phyloP scores from a whole-genome alignment of 1,139 yeast species.

The Zygoascus hellenicus region DNA sequence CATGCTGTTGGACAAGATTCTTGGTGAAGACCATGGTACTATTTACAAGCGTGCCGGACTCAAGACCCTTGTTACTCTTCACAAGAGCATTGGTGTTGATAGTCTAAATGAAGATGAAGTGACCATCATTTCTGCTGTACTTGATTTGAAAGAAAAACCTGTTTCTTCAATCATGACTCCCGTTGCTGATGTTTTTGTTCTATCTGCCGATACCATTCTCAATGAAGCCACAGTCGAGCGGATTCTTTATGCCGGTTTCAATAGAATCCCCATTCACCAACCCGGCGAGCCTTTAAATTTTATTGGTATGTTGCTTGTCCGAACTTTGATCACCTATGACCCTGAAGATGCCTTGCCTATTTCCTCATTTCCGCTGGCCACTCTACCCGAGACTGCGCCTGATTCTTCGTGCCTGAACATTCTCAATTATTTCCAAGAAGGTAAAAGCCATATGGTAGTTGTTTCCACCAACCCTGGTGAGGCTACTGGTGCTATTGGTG shows the following conservation, averaged over 20 bases:
- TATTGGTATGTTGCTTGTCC: conserved; percentile 89
- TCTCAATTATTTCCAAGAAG: conserved; percentile 93
- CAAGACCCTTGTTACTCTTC: conserved; percentile 87
- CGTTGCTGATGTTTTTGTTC: conserved; percentile 80
- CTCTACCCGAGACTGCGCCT: conserved; percentile 88
- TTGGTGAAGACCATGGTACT: conserved; percentile 97
- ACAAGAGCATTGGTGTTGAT: conserved; percentile 93
- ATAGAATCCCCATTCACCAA: conserved; percentile 90
- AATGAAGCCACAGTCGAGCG: conserved; percentile 84
- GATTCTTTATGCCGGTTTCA: conserved; percentile 89
- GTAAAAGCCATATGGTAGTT: conserved; percentile 95
- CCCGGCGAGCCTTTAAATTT: conserved; percentile 88
- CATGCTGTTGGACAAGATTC: conserved; percentile 63
- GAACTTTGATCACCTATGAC: conserved; percentile 90
- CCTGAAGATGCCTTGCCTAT: conserved; percentile 95
- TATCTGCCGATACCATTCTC: conserved; percentile 76
- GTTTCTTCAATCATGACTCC: conserved; percentile 93
- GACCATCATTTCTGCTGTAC: conserved; percentile 87
- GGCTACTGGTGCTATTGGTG: conserved; percentile 83
- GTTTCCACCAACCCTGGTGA: conserved; percentile 86
- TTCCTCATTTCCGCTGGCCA: conserved; percentile 89
- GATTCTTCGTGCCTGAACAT: conserved; percentile 92
- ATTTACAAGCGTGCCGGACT: conserved; percentile 88
- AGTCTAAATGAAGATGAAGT: conserved; percentile 92
- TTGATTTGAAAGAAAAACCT: conserved; percentile 87